phyloP scores from a whole-genome alignment of 2,329 filamentous ascomycete species.

The Aspergillus transmontanensis region DNA sequence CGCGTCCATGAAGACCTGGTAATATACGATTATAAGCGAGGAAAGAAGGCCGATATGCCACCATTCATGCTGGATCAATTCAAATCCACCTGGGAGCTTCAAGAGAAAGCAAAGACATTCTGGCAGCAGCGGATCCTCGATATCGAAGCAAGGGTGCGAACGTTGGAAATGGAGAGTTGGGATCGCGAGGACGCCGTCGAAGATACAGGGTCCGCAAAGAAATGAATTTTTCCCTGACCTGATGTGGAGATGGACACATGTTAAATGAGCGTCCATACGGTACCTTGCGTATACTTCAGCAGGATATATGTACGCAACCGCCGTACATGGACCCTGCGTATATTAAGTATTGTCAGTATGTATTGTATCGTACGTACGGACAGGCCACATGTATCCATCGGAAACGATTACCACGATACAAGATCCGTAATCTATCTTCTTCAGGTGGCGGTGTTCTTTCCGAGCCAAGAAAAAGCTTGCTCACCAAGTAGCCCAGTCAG shows the following conservation, averaged over 20 bases:
- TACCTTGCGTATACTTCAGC: background rate
- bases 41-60: constrained; percentile 58
- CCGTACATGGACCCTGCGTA: background rate
- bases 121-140: constrained; percentile 58
- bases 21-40: constrained; percentile 71
- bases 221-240: constrained; percentile 5
- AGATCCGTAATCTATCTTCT: background rate
- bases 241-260: background rate
- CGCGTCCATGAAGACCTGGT: constrained; percentile 76
- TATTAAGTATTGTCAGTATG: background rate
- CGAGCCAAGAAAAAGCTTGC: constrained; percentile 19
- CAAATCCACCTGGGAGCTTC: constrained; percentile 59
- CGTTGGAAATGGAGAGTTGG: constrained; percentile 74
- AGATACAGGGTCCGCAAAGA: constrained; percentile 58
- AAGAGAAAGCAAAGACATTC: constrained; percentile 60
- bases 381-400: background rate
- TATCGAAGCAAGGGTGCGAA: constrained; percentile 60
- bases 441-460: constrained; percentile 15
- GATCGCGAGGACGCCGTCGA: constrained; percentile 71
- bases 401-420: background rate
- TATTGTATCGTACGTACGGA: background rate
- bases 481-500: constrained; percentile 7
- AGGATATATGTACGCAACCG: background rate
- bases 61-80: constrained; percentile 66
- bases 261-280: background rate